Evolutionary conservation across 129 eudicot species (phyloP).

Genomic region (Apium graveolens): DNA sequence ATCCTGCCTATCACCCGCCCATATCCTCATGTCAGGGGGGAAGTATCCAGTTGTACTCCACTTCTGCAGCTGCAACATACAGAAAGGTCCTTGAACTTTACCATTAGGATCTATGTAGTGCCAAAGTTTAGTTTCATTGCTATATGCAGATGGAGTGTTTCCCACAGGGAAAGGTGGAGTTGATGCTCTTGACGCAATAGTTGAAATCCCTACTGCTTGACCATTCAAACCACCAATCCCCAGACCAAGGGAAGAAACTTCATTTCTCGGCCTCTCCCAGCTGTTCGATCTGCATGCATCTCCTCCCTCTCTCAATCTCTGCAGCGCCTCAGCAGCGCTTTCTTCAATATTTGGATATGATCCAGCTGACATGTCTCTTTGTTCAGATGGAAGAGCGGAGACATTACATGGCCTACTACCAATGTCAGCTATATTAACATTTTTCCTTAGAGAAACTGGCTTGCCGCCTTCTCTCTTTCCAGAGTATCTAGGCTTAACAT

Average conservation of each 20-base stretch:
- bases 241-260: slow-evolving; percentile 17
- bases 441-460: slow-evolving; percentile 35
- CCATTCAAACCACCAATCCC: slow-evolving; percentile 16
- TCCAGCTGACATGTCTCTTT: slow-evolving; percentile 20
- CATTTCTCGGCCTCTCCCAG: slow-evolving; percentile 22
- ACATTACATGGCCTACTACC: slow-evolving; percentile 9
- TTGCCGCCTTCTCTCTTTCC: slow-evolving; percentile 30
- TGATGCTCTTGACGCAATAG: slow-evolving; percentile 35
- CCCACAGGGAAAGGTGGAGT: slow-evolving; percentile 26
- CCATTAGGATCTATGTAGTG: slow-evolving; percentile 91
- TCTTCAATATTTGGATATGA: slow-evolving; percentile 35
- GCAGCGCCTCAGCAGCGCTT: slow-evolving; percentile 23
- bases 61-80: slow-evolving; percentile 69
- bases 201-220: slow-evolving; percentile 35
- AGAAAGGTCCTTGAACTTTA: slow-evolving; percentile 85
- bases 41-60: slow-evolving; percentile 81
- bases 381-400: slow-evolving; percentile 15
- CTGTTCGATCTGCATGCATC: slow-evolving; percentile 26
- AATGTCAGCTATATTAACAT: slow-evolving; percentile 18
- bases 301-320: slow-evolving; percentile 20
- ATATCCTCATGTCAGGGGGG: slow-evolving; percentile 75
- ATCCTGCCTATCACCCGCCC: slow-evolving; percentile 57
- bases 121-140: slow-evolving; percentile 57
- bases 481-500: slow-evolving; percentile 35
- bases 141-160: slow-evolving; percentile 27